Evolutionary conservation across 495 filamentous ascomycete genomes (phyloP), one percentile per base, ranked within the genome.

Genomic region (Tuber magnatum): DNA sequence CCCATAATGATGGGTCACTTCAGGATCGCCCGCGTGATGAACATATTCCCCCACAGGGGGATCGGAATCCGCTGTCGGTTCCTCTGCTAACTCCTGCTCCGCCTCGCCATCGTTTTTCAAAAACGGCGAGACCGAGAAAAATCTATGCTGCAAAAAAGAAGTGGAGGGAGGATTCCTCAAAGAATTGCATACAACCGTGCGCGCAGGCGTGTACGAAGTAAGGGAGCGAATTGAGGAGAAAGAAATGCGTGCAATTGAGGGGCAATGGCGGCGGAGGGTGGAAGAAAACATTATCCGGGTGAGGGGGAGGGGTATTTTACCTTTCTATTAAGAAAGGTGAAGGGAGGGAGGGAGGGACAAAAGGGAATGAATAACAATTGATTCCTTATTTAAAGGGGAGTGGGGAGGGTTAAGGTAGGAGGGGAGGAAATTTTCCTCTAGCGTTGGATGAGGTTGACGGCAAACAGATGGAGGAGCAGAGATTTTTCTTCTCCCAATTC

Each of bases 41-140:
- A 70, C 20, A 48, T 77, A 80, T n/a, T 77, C 78, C 44, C 74
- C 78, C 44, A 75, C 78, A 43, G 75, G 78, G 20, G 79, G 78
- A 42, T 80, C 78, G 5, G 71, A 70, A 35, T 80, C 74, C 77
- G 70, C 20, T 46, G 56, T 46, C 16, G 38, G 51, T 41, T 79
- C 74, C 38, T 48, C 68, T 41, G 75, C 75, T 7, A 20, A 14
- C 38, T 43, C 71, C 40, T 48, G 71, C 41, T 73, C 68, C 9
- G 70, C 77, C 74, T 76, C 71, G 65, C 74, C 74, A 35, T 79
- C 71, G 20, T 79, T 77, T 39, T 79, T 79, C 71, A 83, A 78
- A 77, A 76, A 80, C 41, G 83, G 72, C 35, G 83, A 77, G 39
- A 79, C 70, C 39, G 83, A 82, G 68, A 84, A 73, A 74, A 78